Evolutionary conservation across 139 green algal species (phyloP).

Genomic region (Picochlorum costavermella): DNA sequence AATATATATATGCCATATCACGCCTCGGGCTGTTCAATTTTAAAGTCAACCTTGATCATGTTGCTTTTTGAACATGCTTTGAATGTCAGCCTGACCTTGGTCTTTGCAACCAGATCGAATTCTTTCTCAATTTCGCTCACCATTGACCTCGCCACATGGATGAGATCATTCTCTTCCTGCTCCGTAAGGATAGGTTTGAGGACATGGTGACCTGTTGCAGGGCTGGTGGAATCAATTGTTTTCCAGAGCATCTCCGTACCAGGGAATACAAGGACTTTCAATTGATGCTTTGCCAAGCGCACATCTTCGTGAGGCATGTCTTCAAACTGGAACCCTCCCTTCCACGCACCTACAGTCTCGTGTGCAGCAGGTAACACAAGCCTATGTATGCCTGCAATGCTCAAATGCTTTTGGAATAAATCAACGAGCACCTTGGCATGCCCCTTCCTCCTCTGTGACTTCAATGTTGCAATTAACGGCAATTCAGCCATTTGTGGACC

Average conservation of each 20-base stretch:
- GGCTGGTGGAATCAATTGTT: conserved; percentile 1
- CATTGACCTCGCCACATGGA: neutral
- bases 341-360: conserved; percentile 47
- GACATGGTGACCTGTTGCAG: conserved; percentile 16
- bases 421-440: conserved; percentile 60
- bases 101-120: neutral
- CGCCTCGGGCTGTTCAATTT: too few relatives aligned
- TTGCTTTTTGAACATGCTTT: neutral
- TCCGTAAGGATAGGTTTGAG: conserved; percentile 5
- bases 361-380: conserved; percentile 44
- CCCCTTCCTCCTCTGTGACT: conserved; percentile 58
- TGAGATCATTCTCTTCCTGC: neutral
- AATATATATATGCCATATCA: too few relatives aligned
- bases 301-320: conserved; percentile 39
- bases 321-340: conserved; percentile 45
- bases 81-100: neutral
- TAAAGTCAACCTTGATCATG: neutral
- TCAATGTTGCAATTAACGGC: conserved; percentile 76
- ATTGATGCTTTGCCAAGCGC: conserved; percentile 41
- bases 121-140: neutral
- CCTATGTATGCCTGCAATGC: conserved; percentile 34
- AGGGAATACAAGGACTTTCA: conserved; percentile 74
- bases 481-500: conserved; percentile 73
- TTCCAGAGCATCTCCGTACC: conserved; percentile 51
- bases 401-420: conserved; percentile 41